Base-by-base conservation (phyloP, 495 filamentous ascomycete genomes). In the Penicillium arizonense region DNA sequence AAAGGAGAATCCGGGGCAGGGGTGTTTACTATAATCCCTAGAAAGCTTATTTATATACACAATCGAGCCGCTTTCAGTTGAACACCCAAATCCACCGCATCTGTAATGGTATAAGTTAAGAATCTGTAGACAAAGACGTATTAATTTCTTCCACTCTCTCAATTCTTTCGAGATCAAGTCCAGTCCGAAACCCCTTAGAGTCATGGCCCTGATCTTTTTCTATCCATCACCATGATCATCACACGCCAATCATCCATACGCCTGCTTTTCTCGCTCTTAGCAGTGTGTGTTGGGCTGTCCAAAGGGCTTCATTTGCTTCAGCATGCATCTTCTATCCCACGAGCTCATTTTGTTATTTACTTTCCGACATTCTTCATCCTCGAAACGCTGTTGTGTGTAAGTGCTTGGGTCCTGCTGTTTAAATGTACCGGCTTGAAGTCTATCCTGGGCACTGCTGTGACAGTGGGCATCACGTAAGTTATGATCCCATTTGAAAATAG, bases 321-420 rank as follows among this genome's bases (percentile, higher is more conserved):
- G n/a, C 63, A 66, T 54, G 47, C 33, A 5, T 34, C 44, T 32
- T 58, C 51, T 9, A 37, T 64, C 18, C 49, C 51, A 9, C 13
- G 16, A 10, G 3, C 12, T 10, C 47, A 30, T 8, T 47, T 66
- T 13, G 40, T 50, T 10, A 24, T 64, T 1, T 66, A 64, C 24
- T 55, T 66, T 28, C 54, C 57, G 16, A 61, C 63, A 1, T 64
- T 66, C 26, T 64, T 66, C 53, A 39, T 64, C 9, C 34, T 56
- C 6, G 63, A 66, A 30, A 20, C 37, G 0, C 13, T 66, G 12
- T 42, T 64, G 6, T 58, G 41, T 30, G 30, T 45, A 12, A 26
- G 39, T 3, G 49, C 48, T 8, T 64, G 63, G 63, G 10, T 46
- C 8, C 23, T 61, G 30, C 23, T 66, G 11, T 56, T 57, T 8